Evolutionary conservation across 129 eudicot genomes (phyloP).

Genomic region (Calendula officinalis): DNA sequence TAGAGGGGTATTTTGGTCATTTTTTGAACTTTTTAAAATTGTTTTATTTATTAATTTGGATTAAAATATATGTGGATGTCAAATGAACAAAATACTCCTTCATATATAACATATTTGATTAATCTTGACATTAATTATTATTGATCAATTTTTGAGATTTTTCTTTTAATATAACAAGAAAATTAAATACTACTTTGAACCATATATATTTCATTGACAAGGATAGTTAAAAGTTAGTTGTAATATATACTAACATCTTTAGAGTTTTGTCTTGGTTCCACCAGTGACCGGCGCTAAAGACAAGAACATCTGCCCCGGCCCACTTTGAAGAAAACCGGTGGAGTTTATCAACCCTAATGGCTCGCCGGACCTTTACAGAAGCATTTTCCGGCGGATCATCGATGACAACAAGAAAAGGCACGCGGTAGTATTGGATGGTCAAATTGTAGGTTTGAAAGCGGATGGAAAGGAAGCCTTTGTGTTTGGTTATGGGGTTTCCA

Average conservation of each 20-base stretch:
- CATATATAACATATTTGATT: too few species aligned
- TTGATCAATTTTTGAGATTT: too few species aligned
- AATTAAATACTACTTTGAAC: too few species aligned
- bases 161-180: too few species aligned
- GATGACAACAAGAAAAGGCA: constrained; percentile 59
- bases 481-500: constrained; percentile 81
- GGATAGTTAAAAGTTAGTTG: too few species aligned
- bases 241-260: constrained; percentile 44
- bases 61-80: too few species aligned
- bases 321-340: constrained; percentile 63
- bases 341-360: constrained; percentile 65
- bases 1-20: too few species aligned
- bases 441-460: constrained; percentile 66
- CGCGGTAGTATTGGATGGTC: constrained; percentile 69
- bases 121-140: too few species aligned
- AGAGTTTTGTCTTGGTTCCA: constrained; percentile 81
- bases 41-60: too few species aligned
- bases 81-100: too few species aligned
- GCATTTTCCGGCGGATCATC: constrained; percentile 65
- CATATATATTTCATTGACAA: too few species aligned
- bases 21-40: too few species aligned
- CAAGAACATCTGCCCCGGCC: constrained; percentile 62
- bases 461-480: constrained; percentile 81
- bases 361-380: constrained; percentile 48
- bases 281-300: constrained; percentile 94